Percentiles rank a stretch among this genome's conserved stretches.
phyloP scores from a whole-genome alignment of 2,329 filamentous ascomycete species.

The Colletotrichum melonis region DNA sequence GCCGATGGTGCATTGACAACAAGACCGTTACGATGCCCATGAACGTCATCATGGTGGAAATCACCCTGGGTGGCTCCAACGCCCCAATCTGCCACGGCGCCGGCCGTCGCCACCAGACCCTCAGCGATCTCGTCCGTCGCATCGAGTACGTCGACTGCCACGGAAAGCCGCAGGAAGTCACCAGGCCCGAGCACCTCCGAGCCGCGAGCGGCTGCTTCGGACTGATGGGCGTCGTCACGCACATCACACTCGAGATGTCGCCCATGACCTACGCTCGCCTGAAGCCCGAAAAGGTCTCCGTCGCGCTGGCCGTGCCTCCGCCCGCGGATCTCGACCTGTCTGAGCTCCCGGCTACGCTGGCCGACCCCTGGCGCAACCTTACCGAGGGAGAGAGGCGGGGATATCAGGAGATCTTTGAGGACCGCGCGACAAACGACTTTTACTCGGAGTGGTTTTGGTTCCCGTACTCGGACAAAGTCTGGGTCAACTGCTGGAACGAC shows the following conservation, averaged over 20 bases:
- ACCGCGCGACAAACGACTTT: constrained; percentile 51
- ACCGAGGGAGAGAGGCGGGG: constrained; percentile 37
- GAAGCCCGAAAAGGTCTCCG: constrained; percentile 51
- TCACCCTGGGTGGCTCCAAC: constrained; percentile 59
- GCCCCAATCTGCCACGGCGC: constrained; percentile 59
- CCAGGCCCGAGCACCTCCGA: constrained; percentile 49
- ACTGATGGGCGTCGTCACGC: constrained; percentile 59
- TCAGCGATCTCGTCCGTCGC: constrained; percentile 56
- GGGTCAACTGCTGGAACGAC: not conserved
- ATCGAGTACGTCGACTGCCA: constrained; percentile 61
- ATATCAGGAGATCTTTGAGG: constrained; percentile 51
- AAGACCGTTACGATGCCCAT: constrained; percentile 53
- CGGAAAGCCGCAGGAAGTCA: constrained; percentile 52
- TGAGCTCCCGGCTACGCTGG: not conserved
- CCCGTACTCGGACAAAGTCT: constrained; percentile 52
- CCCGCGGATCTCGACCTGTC: not conserved
- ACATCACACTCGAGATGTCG: constrained; percentile 59
- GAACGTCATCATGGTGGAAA: constrained; percentile 60
- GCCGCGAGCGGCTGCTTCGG: constrained; percentile 59
- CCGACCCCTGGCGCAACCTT: not conserved
- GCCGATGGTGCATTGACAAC: not conserved
- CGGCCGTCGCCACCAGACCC: constrained; percentile 52
- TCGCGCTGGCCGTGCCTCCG: not conserved
- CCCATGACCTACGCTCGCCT: constrained; percentile 60
- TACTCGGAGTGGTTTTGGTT: constrained; percentile 65